Evolutionary conservation across 192 early-diverging fungal genomes (phyloP).

Genomic region (Backusella mclennaniae): DNA sequence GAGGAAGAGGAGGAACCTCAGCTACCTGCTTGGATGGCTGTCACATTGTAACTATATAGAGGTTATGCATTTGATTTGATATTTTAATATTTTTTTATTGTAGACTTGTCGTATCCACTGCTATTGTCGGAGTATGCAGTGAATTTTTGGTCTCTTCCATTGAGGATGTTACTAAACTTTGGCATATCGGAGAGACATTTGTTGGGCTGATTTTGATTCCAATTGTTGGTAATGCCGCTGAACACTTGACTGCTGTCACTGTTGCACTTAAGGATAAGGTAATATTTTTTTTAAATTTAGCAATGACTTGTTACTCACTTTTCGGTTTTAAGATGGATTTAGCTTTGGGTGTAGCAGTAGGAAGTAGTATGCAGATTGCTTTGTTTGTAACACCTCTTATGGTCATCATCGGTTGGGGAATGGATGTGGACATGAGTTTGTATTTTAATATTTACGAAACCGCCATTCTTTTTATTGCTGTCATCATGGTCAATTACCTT

Average conservation of each 20-base stretch:
- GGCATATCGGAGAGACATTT: constrained; percentile 75
- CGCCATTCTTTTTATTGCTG: constrained; percentile 78
- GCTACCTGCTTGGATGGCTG: constrained; percentile 43
- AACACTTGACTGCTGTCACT: constrained; percentile 81
- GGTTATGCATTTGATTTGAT: not conserved
- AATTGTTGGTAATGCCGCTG: constrained; percentile 86
- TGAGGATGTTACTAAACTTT: constrained; percentile 67
- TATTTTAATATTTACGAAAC: constrained; percentile 86
- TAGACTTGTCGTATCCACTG: constrained; percentile 41
- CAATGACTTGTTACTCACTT: not conserved
- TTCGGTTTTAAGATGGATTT: constrained; percentile 67
- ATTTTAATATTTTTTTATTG: constrained; percentile 43
- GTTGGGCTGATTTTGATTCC: constrained; percentile 90
- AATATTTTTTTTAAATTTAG: not conserved
- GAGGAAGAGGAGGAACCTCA: constrained; percentile 65
- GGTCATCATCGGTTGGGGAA: constrained; percentile 81
- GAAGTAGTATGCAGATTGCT: constrained; percentile 88
- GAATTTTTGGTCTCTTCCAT: constrained; percentile 86
- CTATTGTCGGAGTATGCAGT: constrained; percentile 75
- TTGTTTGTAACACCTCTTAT: constrained; percentile 71
- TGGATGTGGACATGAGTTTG: constrained; percentile 69
- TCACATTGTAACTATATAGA: constrained; percentile 23
- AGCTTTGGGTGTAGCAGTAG: constrained; percentile 86
- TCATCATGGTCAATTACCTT: constrained; percentile 77
- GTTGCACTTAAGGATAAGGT: constrained; percentile 79